These are phyloP conservation scores for Otatea glauca DNA, from an alignment of 176 grass and related monocot species.

Conservation along the genomic window DNA sequence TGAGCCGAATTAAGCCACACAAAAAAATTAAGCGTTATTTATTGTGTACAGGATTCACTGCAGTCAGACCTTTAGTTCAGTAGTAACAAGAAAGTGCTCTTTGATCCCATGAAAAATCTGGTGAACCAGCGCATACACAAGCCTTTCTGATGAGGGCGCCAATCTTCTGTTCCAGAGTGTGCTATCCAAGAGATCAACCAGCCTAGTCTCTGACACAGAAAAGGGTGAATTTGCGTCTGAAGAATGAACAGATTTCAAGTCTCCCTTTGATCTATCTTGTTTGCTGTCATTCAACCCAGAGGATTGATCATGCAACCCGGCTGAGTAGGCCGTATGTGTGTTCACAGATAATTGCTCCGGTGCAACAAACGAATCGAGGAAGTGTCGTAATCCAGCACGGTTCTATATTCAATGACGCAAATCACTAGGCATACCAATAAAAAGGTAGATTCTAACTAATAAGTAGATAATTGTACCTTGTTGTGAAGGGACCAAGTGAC, in stretches of 20 bases:
- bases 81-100: slow-evolving; percentile 90
- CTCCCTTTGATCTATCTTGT: slow-evolving; percentile 56
- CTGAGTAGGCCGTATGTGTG: slow-evolving; percentile 35
- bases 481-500: slow-evolving; percentile 98
- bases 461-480: slow-evolving; percentile 62
- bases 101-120: slow-evolving; percentile 97
- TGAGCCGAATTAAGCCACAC: not conserved
- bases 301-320: slow-evolving; percentile 50
- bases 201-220: slow-evolving; percentile 57
- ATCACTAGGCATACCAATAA: slow-evolving; percentile 28
- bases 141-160: slow-evolving; percentile 78
- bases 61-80: slow-evolving; percentile 78
- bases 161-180: slow-evolving; percentile 90
- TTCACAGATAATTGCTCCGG: slow-evolving; percentile 59
- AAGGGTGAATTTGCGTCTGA: slow-evolving; percentile 53
- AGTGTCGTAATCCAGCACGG: slow-evolving; percentile 74
- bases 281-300: slow-evolving; percentile 51
- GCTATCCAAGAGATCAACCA: slow-evolving; percentile 88
- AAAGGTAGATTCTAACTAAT: slow-evolving; percentile 3
- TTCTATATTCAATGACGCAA: slow-evolving; percentile 56
- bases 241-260: slow-evolving; percentile 58
- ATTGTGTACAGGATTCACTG: slow-evolving; percentile 15
- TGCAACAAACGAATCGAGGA: slow-evolving; percentile 82
- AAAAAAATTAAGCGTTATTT: not conserved
- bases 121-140: slow-evolving; percentile 87